Conservation (phyloP, 805 yeast genomes). For the Ogataea methanolica region DNA sequence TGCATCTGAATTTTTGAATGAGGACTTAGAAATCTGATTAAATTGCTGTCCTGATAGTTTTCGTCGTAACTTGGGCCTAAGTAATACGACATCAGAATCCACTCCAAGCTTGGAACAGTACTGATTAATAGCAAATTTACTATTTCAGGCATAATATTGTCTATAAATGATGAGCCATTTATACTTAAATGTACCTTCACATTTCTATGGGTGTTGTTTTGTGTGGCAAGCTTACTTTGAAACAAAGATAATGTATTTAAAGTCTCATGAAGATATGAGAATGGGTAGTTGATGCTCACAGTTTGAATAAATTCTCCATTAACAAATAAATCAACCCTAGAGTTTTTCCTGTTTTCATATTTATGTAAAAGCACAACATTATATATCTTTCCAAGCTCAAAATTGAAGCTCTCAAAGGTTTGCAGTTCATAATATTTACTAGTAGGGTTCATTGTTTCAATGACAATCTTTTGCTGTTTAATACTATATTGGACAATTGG, state of each 20-base stretch:
- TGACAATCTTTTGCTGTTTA: slow-evolving; percentile 8
- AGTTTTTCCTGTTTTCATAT: slow-evolving; percentile 19
- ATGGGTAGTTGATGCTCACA: slow-evolving; percentile 10
- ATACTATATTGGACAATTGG: slow-evolving; percentile 17
- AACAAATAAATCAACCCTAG: slow-evolving; percentile 39
- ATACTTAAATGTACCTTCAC: slow-evolving; percentile 5
- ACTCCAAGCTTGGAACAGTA: slow-evolving; percentile 37
- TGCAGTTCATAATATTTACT: slow-evolving; percentile 5
- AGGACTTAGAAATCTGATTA: slow-evolving; percentile 37
- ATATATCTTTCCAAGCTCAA: slow-evolving; percentile 23
- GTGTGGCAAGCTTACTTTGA: slow-evolving; percentile 1
- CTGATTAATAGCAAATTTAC: slow-evolving; percentile 37
- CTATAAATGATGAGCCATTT: slow-evolving; percentile 22
- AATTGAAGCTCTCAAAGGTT: slow-evolving; percentile 24
- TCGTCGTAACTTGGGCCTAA: slow-evolving; percentile 50
- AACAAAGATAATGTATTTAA: background rate
- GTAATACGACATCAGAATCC: slow-evolving; percentile 45
- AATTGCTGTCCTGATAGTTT: slow-evolving; percentile 33
- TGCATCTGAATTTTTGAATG: slow-evolving; percentile 24
- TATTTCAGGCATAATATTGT: slow-evolving; percentile 21
- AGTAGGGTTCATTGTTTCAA: slow-evolving; percentile 7
- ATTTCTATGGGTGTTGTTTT: background rate
- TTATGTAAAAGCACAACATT: slow-evolving; percentile 25
- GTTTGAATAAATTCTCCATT: slow-evolving; percentile 44
- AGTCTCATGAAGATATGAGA: slow-evolving; percentile 1